Base-by-base conservation (phyloP, 371 early-diverging fungal genomes). In the Parasitella parasitica region DNA sequence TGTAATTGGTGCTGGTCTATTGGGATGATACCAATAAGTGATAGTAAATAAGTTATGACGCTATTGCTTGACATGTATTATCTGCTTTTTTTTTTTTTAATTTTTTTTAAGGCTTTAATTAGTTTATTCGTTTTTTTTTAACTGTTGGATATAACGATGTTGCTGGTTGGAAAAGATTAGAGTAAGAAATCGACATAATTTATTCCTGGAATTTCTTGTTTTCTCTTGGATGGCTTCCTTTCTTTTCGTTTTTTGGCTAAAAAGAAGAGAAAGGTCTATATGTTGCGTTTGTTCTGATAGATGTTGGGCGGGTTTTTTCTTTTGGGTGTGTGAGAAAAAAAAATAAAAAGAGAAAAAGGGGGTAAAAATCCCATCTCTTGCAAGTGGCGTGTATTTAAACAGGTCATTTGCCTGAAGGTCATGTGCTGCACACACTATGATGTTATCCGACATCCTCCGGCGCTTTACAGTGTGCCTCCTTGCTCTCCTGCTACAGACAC, bases 21-120 rank as follows among this genome's bases (percentile, higher is more conserved):
- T 35, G 70, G 59, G 50, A 50, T 43, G 37, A 70, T 46, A 18
- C 70, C 70, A 62, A 70, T 65, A 53, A 70, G 53, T 11, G 65
- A 61, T 50, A 70, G 59, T 46, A 70, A 37, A 58, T 58, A 65
- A 12, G 62, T 49, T 36, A 70, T 11, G 18, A 70, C 24, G 46
- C 46, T 46, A 30, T 36, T 64, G 43, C 59, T 57, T 61, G 58
- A 34, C 67, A 62, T 62, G 36, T 43, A 54, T 37, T 36, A 11
- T 49, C 32, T 57, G 9, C 36, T 43, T 58, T 53, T 54, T 53
- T 54, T 36, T 64, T 61, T 62, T n/a, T n/a, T n/a, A n/a, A n/a
- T n/a, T n/a, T n/a, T n/a, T n/a, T n/a, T n/a, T n/a, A n/a, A n/a
- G n/a, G n/a, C n/a, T n/a, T 48, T 46, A 46, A 12, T 46, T 46